A percentile compares a stretch with the other conserved stretches of the same genome.
Evolutionary conservation across 1,139 yeast species (phyloP).

Genomic region (Suhomyces bolitotheri): DNA sequence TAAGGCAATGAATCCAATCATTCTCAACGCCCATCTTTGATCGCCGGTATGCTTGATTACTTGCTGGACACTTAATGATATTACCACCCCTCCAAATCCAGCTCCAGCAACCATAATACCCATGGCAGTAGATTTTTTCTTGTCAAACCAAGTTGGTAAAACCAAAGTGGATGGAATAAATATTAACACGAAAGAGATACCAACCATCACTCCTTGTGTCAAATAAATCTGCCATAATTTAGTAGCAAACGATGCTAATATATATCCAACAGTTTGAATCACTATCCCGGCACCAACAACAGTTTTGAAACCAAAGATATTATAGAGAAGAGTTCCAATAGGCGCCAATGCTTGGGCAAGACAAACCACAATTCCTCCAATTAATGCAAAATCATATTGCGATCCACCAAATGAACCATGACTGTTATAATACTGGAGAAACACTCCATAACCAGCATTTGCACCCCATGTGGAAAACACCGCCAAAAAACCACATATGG

Average conservation of each 20-base stretch:
- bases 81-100: conserved; percentile 66
- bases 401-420: conserved; percentile 51
- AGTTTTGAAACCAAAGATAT: conserved; percentile 34
- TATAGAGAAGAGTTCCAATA: conserved; percentile 37
- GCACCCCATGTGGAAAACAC: conserved; percentile 72
- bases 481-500: conserved; percentile 50
- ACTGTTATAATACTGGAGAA: conserved; percentile 55
- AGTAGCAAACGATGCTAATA: conserved; percentile 65
- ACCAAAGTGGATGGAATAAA: conserved; percentile 60
- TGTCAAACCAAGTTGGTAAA: conserved; percentile 65
- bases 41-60: conserved; percentile 52
- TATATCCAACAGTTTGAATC: conserved; percentile 55
- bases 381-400: conserved; percentile 60
- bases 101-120: conserved; percentile 63
- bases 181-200: conserved; percentile 58
- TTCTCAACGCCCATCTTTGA: conserved; percentile 67
- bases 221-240: conserved; percentile 63
- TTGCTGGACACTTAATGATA: conserved; percentile 49
- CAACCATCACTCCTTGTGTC: conserved; percentile 68
- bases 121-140: conserved; percentile 56
- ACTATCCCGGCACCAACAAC: conserved; percentile 50
- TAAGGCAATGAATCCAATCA: conserved; percentile 53
- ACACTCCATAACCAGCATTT: conserved; percentile 70
- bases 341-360: conserved; percentile 63
- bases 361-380: conserved; percentile 65